phyloP scores from a whole-genome alignment of 768 basidiomycete genomes.

The Russula abietina region DNA sequence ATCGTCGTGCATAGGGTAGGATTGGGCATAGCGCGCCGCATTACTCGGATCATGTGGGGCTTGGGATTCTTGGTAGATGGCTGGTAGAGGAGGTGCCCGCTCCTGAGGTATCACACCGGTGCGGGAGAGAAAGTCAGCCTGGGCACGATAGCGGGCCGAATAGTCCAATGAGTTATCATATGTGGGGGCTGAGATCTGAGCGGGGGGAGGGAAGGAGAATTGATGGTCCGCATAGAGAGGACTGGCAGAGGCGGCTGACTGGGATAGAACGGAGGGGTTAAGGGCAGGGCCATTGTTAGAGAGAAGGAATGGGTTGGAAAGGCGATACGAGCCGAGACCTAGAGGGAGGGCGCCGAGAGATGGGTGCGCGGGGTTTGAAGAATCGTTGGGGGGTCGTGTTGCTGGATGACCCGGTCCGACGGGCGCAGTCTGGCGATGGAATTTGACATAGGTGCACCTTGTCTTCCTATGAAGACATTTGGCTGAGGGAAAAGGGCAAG shows the following conservation, averaged over 20 bases:
- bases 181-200: neutral
- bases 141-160: conserved; percentile 42
- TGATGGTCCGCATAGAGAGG: conserved; percentile 20
- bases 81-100: conserved; percentile 17
- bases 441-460: conserved; percentile 76
- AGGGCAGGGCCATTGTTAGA: neutral
- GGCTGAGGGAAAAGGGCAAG: conserved; percentile 36
- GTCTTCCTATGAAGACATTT: conserved; percentile 69
- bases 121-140: conserved; percentile 41
- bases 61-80: conserved; percentile 22
- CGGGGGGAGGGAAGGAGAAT: conserved; percentile 18
- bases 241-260: neutral
- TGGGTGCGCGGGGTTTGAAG: conserved; percentile 9
- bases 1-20: conserved; percentile 16
- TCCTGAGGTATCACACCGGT: conserved; percentile 29
- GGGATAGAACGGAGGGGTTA: conserved; percentile 10
- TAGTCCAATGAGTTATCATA: conserved; percentile 34
- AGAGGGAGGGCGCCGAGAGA: conserved; percentile 15
- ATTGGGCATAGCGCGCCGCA: conserved; percentile 9
- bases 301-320: conserved; percentile 23
- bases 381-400: conserved; percentile 21
- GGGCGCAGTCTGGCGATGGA: conserved; percentile 76
- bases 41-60: conserved; percentile 12
- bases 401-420: conserved; percentile 62
- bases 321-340: conserved; percentile 13